phyloP scores from a whole-genome alignment of 2,329 filamentous ascomycete genomes.

The Epichloe glyceriae region DNA sequence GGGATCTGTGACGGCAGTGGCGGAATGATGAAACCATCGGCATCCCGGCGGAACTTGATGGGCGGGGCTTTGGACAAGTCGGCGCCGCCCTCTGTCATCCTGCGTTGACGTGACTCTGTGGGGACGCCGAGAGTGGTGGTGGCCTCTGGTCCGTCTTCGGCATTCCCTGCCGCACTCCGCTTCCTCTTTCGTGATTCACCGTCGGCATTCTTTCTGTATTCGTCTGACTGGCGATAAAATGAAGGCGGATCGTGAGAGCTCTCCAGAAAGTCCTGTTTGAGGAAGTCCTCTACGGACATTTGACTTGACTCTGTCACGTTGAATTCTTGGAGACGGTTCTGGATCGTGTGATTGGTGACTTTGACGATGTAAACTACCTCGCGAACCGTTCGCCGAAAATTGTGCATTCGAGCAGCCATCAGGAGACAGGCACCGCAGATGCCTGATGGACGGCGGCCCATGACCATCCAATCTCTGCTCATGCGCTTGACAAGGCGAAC shows the following conservation, averaged over 20 bases:
- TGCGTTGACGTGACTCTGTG: slow-evolving; percentile 3
- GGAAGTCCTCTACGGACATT: slow-evolving; percentile 79
- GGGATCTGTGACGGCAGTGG: slow-evolving; percentile 29
- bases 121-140: neutral
- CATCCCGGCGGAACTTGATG: slow-evolving; percentile 38
- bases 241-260: slow-evolving; percentile 71
- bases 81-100: slow-evolving; percentile 18
- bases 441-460: slow-evolving; percentile 83
- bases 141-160: slow-evolving; percentile 9
- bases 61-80: slow-evolving; percentile 22
- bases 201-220: slow-evolving; percentile 41
- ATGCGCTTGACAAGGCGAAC: slow-evolving; percentile 80
- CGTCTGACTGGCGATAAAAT: slow-evolving; percentile 54
- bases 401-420: slow-evolving; percentile 94
- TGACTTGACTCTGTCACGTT: slow-evolving; percentile 72
- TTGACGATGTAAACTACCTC: slow-evolving; percentile 99
- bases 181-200: slow-evolving; percentile 36
- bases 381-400: slow-evolving; percentile 81
- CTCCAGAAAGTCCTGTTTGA: slow-evolving; percentile 58
- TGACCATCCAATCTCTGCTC: slow-evolving; percentile 95
- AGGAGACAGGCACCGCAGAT: slow-evolving; percentile 91
- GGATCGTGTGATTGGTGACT: slow-evolving; percentile 85
- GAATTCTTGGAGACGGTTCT: slow-evolving; percentile 85
- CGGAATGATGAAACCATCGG: slow-evolving; percentile 58
- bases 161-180: slow-evolving; percentile 16